These are phyloP conservation scores for Cercospora sojina DNA, from an alignment of 2,329 filamentous ascomycete genomes.

Conservation along the genomic window DNA sequence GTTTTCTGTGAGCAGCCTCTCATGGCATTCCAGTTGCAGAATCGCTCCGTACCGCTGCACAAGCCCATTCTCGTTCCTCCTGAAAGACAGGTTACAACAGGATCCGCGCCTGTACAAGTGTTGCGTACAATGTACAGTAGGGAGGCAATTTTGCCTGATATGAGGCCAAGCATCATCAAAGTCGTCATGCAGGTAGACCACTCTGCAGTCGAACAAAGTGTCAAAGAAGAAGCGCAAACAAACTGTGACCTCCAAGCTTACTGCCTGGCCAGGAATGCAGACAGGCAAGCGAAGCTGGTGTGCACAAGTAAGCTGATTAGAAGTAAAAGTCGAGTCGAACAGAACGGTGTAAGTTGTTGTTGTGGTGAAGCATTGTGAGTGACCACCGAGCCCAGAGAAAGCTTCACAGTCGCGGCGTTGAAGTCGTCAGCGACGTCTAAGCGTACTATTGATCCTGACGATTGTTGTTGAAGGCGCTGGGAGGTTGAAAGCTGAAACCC, in stretches of 20 bases:
- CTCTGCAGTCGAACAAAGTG: not conserved
- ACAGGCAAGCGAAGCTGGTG: not conserved
- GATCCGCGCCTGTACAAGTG: not conserved
- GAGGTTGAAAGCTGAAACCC: conserved; percentile 10
- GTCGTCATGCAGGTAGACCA: not conserved
- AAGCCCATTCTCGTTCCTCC: not conserved
- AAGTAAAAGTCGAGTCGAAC: not conserved
- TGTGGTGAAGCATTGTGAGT: too few relatives aligned
- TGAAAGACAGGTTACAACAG: not conserved
- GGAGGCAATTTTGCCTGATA: not conserved
- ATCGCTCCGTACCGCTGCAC: not conserved
- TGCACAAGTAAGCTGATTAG: not conserved
- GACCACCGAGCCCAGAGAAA: not conserved
- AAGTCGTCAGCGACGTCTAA: not conserved
- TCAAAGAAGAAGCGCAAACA: not conserved
- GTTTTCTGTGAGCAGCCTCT: not conserved
- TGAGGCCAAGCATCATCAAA: not conserved
- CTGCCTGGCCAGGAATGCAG: not conserved
- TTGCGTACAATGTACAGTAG: not conserved
- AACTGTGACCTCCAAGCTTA: not conserved
- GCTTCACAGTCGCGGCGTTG: not conserved
- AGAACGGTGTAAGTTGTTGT: not conserved
- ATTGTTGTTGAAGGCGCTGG: not conserved
- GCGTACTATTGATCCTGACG: not conserved
- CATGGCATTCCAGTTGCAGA: not conserved